phyloP scores from a whole-genome alignment of 2,329 filamentous ascomycete genomes.

The Penicillium sp. region DNA sequence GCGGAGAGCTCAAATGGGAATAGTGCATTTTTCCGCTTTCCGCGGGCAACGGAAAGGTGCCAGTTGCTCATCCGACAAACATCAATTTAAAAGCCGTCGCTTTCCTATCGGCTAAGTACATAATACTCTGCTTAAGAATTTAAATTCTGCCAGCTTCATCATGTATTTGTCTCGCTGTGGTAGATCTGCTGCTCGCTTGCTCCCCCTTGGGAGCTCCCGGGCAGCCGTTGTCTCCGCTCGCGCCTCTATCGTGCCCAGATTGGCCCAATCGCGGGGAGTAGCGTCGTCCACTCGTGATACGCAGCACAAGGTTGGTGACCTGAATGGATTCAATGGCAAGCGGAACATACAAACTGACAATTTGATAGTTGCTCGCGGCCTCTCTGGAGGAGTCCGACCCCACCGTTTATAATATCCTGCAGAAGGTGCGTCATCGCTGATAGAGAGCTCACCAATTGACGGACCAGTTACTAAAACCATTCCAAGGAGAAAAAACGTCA shows the following conservation, averaged over 20 bases:
- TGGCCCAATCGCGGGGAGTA: slow-evolving; percentile 38
- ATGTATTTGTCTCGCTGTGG: slow-evolving; percentile 41
- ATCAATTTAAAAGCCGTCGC: slow-evolving; percentile 18
- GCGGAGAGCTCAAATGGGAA: slow-evolving; percentile 18
- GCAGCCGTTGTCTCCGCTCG: slow-evolving; percentile 21
- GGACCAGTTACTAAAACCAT: slow-evolving; percentile 16
- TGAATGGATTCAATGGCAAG: neutral
- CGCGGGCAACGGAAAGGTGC: slow-evolving; percentile 36
- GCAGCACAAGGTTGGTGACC: slow-evolving; percentile 40
- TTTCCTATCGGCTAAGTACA: slow-evolving; percentile 23
- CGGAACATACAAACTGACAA: slow-evolving; percentile 8
- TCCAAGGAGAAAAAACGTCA: slow-evolving; percentile 91
- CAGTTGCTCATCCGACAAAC: slow-evolving; percentile 15
- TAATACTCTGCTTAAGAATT: slow-evolving; percentile 11
- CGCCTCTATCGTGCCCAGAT: slow-evolving; percentile 22
- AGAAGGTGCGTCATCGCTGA: slow-evolving; percentile 64
- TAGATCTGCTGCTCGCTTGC: slow-evolving; percentile 32
- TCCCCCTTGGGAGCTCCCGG: slow-evolving; percentile 31
- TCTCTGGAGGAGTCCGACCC: slow-evolving; percentile 83
- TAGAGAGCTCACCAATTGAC: slow-evolving; percentile 6
- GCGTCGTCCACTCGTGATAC: slow-evolving; percentile 38
- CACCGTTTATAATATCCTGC: slow-evolving; percentile 80
- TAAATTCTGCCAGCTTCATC: slow-evolving; percentile 13
- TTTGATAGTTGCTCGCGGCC: slow-evolving; percentile 68
- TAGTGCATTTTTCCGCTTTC: slow-evolving; percentile 33